Conservation (phyloP, 129 eudicot genomes). For the Tagetes patula region DNA sequence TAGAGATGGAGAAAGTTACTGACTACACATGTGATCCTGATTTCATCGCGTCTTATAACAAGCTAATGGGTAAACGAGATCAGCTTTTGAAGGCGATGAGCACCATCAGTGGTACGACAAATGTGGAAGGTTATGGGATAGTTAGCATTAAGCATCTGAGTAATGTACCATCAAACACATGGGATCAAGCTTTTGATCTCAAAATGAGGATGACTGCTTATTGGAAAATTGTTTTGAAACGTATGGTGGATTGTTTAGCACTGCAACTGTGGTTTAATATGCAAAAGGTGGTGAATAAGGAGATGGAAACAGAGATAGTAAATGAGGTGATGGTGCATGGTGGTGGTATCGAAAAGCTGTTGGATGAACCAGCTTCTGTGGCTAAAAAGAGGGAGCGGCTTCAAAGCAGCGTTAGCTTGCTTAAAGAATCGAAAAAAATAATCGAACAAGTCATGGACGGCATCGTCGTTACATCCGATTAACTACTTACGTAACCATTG, state of each 20-base stretch:
- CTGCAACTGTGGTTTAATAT: constrained; percentile 23
- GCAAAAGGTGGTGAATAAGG: constrained; percentile 20
- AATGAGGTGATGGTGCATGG: constrained; percentile 11
- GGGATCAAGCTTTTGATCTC: constrained; percentile 38
- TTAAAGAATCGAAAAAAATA: constrained; percentile 4
- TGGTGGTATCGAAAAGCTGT: constrained; percentile 1
- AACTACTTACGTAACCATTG: background rate
- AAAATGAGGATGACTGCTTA: constrained; percentile 43
- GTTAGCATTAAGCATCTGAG: constrained; percentile 21
- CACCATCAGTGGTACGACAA: background rate
- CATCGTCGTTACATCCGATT: background rate
- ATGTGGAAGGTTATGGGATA: constrained; percentile 16
- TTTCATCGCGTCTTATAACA: background rate
- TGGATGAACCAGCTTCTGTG: constrained; percentile 2
- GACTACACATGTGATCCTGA: constrained; percentile 39
- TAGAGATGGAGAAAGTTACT: constrained; percentile 4
- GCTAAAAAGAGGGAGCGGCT: constrained; percentile 32
- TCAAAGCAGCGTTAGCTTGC: constrained; percentile 17
- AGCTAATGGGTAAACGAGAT: background rate
- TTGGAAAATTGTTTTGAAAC: constrained; percentile 36
- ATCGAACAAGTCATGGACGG: constrained; percentile 8
- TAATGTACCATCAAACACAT: background rate
- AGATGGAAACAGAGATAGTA: constrained; percentile 4
- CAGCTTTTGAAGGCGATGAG: constrained; percentile 8
- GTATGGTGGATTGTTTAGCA: constrained; percentile 33